Evolutionary conservation across 257 asterid genomes (phyloP), one percentile per base, ranked within the genome.

Genomic region (Petunia axillaris): DNA sequence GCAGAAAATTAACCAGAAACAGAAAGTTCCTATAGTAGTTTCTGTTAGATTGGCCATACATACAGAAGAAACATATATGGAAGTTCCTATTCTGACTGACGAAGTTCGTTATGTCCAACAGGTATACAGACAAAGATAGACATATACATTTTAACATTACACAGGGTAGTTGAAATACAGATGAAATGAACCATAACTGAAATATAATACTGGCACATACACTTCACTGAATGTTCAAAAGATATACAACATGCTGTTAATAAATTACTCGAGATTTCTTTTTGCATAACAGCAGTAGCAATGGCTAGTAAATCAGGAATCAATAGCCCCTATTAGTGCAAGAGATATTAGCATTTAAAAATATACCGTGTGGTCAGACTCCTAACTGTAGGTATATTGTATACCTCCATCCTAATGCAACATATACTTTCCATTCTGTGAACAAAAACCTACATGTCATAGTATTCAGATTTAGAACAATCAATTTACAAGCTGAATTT

Each of bases 161-260:
- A 71, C 11, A 48, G 36, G 48, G 11, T 11, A 35, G 60, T 14
- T 6, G 2, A 48, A 71, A 71, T 10, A 71, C 60, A 48, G 60
- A 71, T 48, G 77, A 46, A 46, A 70, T 25, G 77, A 46, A 46
- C 5, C 11, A 71, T 8, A 40, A 35, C 25, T 10, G 5, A 71
- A 48, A 5, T 35, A 71, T 10, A 35, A 50, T 35, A 16, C 1
- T 11, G 7, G 77, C 4, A 1, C 48, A 64, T 38, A 64, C 35
- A 64, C 25, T 71, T 48, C 77, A 73, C 7, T 35, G 62, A 73
- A 73, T 50, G 77, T 50, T 50, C 2, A 73, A 73, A 35, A 6
- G 77, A 50, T 4, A 50, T 6, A 50, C 41, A 55, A 55, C 8
- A 46, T 4, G 46, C 7, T 48, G 77, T 37, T 71, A 11, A 48